These are phyloP conservation scores for Didymella glomerata DNA, from an alignment of 2,329 filamentous ascomycete species.

Conservation along the genomic window DNA sequence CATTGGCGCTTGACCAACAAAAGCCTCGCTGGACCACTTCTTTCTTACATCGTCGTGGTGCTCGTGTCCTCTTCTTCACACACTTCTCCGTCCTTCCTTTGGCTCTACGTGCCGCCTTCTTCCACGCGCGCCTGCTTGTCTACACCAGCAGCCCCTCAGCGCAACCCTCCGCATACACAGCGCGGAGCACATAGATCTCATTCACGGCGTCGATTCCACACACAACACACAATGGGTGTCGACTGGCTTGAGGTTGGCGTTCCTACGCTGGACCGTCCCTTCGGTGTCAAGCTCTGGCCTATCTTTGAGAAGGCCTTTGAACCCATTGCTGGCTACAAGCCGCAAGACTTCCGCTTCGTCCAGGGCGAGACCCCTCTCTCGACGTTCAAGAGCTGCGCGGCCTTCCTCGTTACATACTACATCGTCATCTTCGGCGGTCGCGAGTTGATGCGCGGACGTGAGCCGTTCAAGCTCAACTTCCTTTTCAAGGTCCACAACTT, in stretches of 20 bases:
- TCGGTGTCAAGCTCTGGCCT: conserved; percentile 91
- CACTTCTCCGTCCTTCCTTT: conserved; percentile 49
- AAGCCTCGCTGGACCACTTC: conserved; percentile 28
- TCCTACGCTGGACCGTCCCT: conserved; percentile 89
- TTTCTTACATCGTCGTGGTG: conserved; percentile 28
- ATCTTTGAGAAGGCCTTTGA: conserved; percentile 90
- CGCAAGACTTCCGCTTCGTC: conserved; percentile 85
- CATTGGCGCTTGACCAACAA: conserved; percentile 34
- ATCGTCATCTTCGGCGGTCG: conserved; percentile 90
- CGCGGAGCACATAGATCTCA: conserved; percentile 10
- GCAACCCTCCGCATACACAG: conserved; percentile 19
- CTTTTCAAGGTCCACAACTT: conserved; percentile 98
- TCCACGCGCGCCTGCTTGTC: conserved; percentile 24
- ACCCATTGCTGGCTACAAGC: conserved; percentile 78
- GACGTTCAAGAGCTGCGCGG: conserved; percentile 81
- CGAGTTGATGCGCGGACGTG: conserved; percentile 87
- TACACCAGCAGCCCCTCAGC: conserved; percentile 23
- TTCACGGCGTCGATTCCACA: conserved; percentile 8
- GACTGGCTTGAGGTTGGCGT: conserved; percentile 64
- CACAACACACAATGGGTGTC: conserved; percentile 55
- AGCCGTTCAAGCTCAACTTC: conserved; percentile 84
- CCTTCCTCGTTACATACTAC: conserved; percentile 89
- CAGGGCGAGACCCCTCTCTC: conserved; percentile 87
- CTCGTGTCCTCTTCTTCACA: conserved; percentile 42
- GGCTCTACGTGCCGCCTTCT: conserved; percentile 35